These are phyloP conservation scores for Amanita exitialis DNA, from an alignment of 768 basidiomycete genomes.

Conservation along the genomic window DNA sequence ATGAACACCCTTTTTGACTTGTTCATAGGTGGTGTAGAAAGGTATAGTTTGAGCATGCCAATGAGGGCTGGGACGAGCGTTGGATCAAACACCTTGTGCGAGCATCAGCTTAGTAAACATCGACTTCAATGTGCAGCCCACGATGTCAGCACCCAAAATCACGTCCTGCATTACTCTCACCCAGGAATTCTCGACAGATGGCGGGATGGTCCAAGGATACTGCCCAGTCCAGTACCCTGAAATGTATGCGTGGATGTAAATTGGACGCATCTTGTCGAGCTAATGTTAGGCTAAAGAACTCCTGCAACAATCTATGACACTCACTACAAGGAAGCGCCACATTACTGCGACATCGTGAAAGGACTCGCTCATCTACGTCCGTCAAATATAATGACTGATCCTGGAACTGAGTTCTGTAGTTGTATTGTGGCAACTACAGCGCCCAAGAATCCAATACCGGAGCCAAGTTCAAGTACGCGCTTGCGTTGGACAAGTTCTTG, in stretches of 20 bases:
- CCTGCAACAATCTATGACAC: conserved; percentile 20
- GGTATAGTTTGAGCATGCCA: conserved; percentile 33
- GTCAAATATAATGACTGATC: conserved; percentile 38
- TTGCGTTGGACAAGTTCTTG: conserved; percentile 35
- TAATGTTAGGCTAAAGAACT: neutral
- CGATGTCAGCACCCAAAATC: conserved; percentile 66
- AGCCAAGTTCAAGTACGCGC: conserved; percentile 64
- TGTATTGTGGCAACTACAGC: conserved; percentile 53
- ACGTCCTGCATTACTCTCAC: conserved; percentile 40
- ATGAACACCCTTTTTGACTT: conserved; percentile 27
- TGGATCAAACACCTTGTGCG: conserved; percentile 59
- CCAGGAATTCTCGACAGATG: conserved; percentile 23
- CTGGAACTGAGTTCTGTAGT: conserved; percentile 9
- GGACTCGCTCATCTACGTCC: conserved; percentile 55
- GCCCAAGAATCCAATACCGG: conserved; percentile 70
- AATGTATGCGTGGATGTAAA: conserved; percentile 32
- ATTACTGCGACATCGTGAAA: conserved; percentile 52
- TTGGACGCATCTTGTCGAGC: conserved; percentile 43
- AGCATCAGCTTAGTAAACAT: neutral
- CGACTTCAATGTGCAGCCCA: conserved; percentile 11
- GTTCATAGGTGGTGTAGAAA: conserved; percentile 17
- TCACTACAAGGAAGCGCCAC: conserved; percentile 57
- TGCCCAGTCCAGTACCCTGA: conserved; percentile 54
- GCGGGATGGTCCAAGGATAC: conserved; percentile 33
- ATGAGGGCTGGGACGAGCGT: conserved; percentile 47